Conservation (phyloP, 2,329 filamentous ascomycete genomes). For the Lecanosticta acicola region DNA sequence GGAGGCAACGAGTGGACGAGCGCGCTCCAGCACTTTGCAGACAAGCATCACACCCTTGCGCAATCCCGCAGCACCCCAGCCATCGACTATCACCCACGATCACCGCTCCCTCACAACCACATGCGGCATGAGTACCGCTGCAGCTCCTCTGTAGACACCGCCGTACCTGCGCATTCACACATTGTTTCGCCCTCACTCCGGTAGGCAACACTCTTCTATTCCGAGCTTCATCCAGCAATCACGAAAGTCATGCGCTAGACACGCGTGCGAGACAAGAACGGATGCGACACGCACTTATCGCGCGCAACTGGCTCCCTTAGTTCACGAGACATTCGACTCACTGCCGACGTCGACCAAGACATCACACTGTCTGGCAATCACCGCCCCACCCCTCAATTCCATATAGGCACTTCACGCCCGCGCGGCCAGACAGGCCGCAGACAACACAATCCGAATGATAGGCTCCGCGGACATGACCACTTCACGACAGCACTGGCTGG, state of each 20-base stretch:
- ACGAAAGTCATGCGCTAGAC: constrained; percentile 1
- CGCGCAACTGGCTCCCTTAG: background rate
- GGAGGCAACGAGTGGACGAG: background rate
- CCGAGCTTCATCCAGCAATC: background rate
- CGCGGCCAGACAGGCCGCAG: constrained; percentile 10
- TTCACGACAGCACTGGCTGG: constrained; percentile 19
- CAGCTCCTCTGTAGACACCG: background rate
- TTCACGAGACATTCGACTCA: constrained; percentile 1
- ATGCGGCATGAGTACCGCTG: constrained; percentile 1
- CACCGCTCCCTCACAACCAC: background rate
- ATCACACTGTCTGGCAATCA: constrained; percentile 2
- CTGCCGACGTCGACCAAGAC: background rate
- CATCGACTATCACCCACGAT: background rate
- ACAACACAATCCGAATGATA: constrained; percentile 12
- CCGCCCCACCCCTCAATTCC: background rate
- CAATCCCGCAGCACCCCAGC: background rate
- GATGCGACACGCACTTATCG: background rate
- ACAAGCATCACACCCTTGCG: background rate
- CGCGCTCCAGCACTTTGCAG: background rate
- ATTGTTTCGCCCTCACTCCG: background rate
- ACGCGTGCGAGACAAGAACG: constrained; percentile 1
- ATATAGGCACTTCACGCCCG: background rate
- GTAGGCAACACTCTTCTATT: constrained; percentile 4
- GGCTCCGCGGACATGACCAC: constrained; percentile 8
- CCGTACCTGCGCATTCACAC: constrained; percentile 4